Conservation (phyloP, 139 green algal species). For the Ettlia oleoabundans region DNA sequence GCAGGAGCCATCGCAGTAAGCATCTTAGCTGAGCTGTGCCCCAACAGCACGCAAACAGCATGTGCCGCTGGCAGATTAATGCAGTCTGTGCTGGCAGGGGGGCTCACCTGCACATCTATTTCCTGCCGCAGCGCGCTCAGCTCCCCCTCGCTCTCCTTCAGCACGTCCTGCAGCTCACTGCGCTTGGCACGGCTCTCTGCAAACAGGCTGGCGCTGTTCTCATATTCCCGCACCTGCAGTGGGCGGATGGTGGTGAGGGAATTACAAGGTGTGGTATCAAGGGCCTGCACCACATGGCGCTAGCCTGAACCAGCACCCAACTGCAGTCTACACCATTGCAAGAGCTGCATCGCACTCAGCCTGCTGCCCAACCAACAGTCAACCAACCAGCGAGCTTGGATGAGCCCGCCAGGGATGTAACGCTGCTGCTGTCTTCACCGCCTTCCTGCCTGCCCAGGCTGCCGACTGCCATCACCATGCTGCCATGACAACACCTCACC, state of each 20-base stretch:
- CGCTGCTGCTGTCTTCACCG: not conserved
- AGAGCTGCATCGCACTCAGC: too few relatives aligned
- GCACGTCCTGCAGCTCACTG: conserved; percentile 7
- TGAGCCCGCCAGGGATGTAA: too few relatives aligned
- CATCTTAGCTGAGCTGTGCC: too few relatives aligned
- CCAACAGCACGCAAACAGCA: too few relatives aligned
- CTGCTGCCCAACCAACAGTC: too few relatives aligned
- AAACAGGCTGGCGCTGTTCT: conserved; percentile 6
- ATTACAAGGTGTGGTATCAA: not conserved
- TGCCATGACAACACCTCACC: conserved; percentile 19
- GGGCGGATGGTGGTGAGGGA: not conserved
- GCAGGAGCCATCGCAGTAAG: too few relatives aligned
- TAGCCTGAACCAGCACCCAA: too few relatives aligned
- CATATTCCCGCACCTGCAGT: conserved; percentile 35
- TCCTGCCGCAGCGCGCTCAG: conserved; percentile 37
- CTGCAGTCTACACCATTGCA: too few relatives aligned
- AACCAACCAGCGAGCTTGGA: too few relatives aligned
- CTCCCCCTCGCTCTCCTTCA: conserved; percentile 45
- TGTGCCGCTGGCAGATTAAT: too few relatives aligned
- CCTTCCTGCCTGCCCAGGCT: not conserved
- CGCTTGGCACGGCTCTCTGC: conserved; percentile 22
- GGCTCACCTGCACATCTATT: conserved; percentile 27
- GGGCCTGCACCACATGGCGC: too few relatives aligned
- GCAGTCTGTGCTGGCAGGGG: too few relatives aligned
- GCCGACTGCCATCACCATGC: not conserved